A percentile compares a stretch with the other conserved stretches of the same genome.
Conservation (phyloP, 116 monocot species). For the Dioscorea cayenensis region DNA sequence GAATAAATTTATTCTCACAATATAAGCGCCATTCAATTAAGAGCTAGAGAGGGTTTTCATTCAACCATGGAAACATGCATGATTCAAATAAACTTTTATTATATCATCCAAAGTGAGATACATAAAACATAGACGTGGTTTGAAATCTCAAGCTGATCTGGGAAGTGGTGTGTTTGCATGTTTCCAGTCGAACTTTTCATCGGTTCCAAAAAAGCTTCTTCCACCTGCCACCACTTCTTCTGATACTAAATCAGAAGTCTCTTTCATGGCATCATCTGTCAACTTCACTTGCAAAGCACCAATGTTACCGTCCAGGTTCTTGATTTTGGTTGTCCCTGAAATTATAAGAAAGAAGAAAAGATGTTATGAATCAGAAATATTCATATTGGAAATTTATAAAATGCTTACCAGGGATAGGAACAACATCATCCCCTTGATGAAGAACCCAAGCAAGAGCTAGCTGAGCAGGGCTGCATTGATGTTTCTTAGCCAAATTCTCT, state of each 20-base stretch:
- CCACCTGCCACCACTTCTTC: background rate
- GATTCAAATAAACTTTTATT: too few species aligned
- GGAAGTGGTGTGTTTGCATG: background rate
- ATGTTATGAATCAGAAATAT: background rate
- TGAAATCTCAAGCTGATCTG: background rate
- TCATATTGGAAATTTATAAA: background rate
- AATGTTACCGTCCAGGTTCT: background rate
- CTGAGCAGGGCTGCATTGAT: constrained; percentile 34
- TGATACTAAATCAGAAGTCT: background rate
- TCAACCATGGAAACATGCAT: too few species aligned
- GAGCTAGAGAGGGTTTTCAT: too few species aligned
- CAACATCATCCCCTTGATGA: constrained; percentile 35
- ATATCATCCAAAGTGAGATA: too few species aligned
- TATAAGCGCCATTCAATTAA: too few species aligned
- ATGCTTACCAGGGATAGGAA: constrained; percentile 35
- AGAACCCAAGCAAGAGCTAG: constrained; percentile 40
- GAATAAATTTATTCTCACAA: too few species aligned
- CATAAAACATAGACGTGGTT: too few species aligned
- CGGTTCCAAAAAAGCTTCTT: background rate
- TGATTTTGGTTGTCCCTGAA: constrained; percentile 5
- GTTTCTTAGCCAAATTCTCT: constrained; percentile 15
- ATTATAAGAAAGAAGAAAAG: background rate
- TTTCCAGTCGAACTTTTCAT: background rate
- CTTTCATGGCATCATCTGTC: background rate
- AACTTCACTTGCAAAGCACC: background rate